Evolutionary conservation across 495 filamentous ascomycete genomes (phyloP), one percentile per base, ranked within the genome.

Genomic region (Penicillium lagena): DNA sequence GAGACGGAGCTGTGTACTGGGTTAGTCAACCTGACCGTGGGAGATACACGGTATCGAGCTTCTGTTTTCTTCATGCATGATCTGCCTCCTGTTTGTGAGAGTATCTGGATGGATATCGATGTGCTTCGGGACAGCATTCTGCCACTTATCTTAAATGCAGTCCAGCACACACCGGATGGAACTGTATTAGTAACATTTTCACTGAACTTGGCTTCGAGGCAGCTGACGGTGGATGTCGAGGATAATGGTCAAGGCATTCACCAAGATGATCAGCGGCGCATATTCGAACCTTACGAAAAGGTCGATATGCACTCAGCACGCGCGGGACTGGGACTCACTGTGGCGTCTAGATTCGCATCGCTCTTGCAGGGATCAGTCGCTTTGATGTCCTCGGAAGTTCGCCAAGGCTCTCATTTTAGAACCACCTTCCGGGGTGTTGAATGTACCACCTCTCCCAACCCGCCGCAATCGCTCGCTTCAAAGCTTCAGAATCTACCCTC

Each of bases 211-310:
- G 43, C 30, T 1, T 28, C 9, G 4, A 54, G 37, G 7, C 43
- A 44, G 10, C 39, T 54, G 7, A 34, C 14, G 29, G 14, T 54
- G 4, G 51, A 54, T 34, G 10, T 54, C 11, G 39, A 47, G 31
- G 51, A 54, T 13, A 54, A 29, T 31, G 51, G 47, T 7, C 22
- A 11, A 9, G 51, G 46, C 4, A 54, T 54, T 30, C 51, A 30
- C 8, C 28, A 6, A 15, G 43, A 47, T 36, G 11, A 46, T 12
- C 51, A 54, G 2, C 27, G 38, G 27, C 43, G 51, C 28, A 54
- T 54, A 7, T 54, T 54, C 29, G 51, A 54, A 29, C 29, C 43
- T 0, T 54, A 50, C 22, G 51, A 47, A 32, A 54, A 50, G 27
- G 40, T 47, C 10, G 40, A 43, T n/a, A 2, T 30, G 7, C 47